These are phyloP conservation scores for Cyclotella choctawhatcheeana DNA, from an alignment of 108 stramenopile genomes.

Conservation along the genomic window DNA sequence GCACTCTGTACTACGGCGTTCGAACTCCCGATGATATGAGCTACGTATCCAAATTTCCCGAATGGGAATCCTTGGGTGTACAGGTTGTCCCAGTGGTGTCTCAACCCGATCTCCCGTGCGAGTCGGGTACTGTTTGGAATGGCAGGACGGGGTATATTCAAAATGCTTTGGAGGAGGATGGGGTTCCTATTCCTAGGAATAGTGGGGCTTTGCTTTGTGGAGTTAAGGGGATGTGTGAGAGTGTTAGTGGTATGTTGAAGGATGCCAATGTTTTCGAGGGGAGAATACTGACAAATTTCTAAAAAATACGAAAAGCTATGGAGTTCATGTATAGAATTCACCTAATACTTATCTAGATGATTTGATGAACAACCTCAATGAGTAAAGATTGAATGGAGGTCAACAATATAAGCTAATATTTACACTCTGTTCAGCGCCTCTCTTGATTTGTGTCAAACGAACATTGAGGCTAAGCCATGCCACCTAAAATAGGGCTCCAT, in stretches of 20 bases:
- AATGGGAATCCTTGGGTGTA: conserved; percentile 84
- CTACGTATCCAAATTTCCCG: conserved; percentile 75
- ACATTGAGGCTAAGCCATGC: too few relatives aligned
- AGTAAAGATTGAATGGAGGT: too few relatives aligned
- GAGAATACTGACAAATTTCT: conserved; percentile 91
- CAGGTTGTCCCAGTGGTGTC: conserved; percentile 88
- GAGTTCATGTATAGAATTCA: too few relatives aligned
- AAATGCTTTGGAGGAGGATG: conserved; percentile 89
- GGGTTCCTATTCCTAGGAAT: conserved; percentile 85
- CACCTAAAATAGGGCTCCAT: too few relatives aligned
- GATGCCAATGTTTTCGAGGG: conserved; percentile 92
- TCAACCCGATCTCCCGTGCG: conserved; percentile 50
- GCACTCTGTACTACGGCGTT: conserved; percentile 89
- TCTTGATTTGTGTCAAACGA: too few relatives aligned
- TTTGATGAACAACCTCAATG: too few relatives aligned
- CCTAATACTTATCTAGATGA: too few relatives aligned
- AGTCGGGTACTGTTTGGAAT: conserved; percentile 55
- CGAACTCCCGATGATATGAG: conserved; percentile 76
- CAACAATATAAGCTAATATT: too few relatives aligned
- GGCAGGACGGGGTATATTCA: conserved; percentile 92
- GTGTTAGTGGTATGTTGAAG: conserved; percentile 80
- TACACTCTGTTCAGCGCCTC: too few relatives aligned
- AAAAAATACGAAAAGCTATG: too few relatives aligned
- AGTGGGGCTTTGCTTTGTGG: conserved; percentile 81
- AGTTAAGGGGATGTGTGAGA: conserved; percentile 88